Percentiles rank a stretch among this genome's conserved stretches.
Conservation (phyloP, 2,329 filamentous ascomycete species). For the Talaromyces piceae region DNA sequence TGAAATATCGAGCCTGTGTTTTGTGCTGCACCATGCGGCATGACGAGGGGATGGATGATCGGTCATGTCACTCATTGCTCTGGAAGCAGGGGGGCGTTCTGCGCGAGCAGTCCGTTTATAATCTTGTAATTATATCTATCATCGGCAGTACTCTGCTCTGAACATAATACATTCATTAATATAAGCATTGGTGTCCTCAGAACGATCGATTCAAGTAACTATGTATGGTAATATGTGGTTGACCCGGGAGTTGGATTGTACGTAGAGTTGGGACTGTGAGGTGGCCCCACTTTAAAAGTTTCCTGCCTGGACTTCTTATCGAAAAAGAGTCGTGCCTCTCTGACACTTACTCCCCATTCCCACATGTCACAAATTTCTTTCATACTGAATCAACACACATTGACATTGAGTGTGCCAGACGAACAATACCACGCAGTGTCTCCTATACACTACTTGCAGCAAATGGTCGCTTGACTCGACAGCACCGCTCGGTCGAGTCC, state of each 20-base stretch:
- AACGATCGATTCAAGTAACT: too few relatives aligned
- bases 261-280: neutral
- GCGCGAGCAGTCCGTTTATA: slow-evolving; percentile 7
- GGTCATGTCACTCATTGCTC: slow-evolving; percentile 11
- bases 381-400: too few relatives aligned
- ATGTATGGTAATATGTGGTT: too few relatives aligned
- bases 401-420: too few relatives aligned
- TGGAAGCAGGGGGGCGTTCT: slow-evolving; percentile 7
- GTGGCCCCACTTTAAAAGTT: slow-evolving; percentile 4
- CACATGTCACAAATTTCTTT: neutral
- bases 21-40: neutral
- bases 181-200: neutral
- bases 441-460: too few relatives aligned
- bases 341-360: neutral
- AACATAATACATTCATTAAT: slow-evolving; percentile 9
- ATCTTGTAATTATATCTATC: slow-evolving; percentile 12
- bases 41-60: neutral
- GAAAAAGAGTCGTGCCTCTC: neutral
- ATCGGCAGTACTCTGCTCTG: slow-evolving; percentile 7
- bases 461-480: neutral
- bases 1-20: slow-evolving; percentile 1
- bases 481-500: neutral
- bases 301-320: neutral
- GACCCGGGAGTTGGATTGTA: neutral
- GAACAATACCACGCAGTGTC: too few relatives aligned